Base-by-base conservation (phyloP, 1,284 basidiomycete species). In the Coniferiporia sulphurascens region DNA sequence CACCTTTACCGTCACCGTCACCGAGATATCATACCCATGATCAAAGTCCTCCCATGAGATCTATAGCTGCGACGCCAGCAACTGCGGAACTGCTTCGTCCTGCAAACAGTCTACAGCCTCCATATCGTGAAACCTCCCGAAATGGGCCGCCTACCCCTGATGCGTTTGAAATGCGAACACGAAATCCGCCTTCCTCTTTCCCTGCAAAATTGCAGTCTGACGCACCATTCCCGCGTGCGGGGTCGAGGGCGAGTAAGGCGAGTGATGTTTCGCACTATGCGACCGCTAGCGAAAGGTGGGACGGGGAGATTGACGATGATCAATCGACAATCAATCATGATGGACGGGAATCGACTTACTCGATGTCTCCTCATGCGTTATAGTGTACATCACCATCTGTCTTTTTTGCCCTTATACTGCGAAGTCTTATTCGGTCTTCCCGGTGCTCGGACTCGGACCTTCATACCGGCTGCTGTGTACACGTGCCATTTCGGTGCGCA, bases 1-100 rank as follows among this genome's bases (percentile, higher is more conserved):
- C 86, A 4, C 85, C 86, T 0, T 66, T 82, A 46, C 82, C 84
- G 1, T 76, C 82, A 46, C 82, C 84, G 1, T 76, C 76, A 22
- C 74, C 83, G 15, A 71, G 76, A 56, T 84, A 82, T 67, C 72
- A 70, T 58, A 77, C 21, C 53, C 36, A 58, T 58, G 68, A 72
- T 46, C 78, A 75, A 61, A 57, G 73, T 35, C 71, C 71, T 7
- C 72, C 73, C 10, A 71, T 70, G 36, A 63, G 67, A 13, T 66
- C 68, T 5, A 60, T 66, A 13, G 67, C 71, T 48, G 57, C 67
- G 50, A 65, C 66, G 8, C 4, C 48, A 44, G 45, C 53, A 61
- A 66, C n/a, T 55, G 34, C 62, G 36, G 58, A 68, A n/a, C 63
- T 64, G 36, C 65, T 70, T 17, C 57, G 67, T 43, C 64, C 69